Evolutionary conservation across 2,329 filamentous ascomycete genomes (phyloP), one percentile per base, ranked within the genome.

Genomic region (Scopulariopsis brevicaulis): DNA sequence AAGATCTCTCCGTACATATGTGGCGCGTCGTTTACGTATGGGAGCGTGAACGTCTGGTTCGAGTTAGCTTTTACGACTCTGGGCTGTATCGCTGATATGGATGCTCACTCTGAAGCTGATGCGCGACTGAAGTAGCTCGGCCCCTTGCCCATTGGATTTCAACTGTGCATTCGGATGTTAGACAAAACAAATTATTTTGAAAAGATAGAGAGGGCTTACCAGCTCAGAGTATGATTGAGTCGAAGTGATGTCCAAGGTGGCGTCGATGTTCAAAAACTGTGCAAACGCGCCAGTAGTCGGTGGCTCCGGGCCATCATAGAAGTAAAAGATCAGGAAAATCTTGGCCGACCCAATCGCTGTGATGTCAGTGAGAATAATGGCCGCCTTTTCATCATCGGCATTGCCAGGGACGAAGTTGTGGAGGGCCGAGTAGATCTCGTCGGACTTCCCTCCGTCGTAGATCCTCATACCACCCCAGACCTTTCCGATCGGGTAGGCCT

Each of bases 401-500:
- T 65, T 65, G 3, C 61, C 60, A 4, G 64, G 62, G 1, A 66
- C 60, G 50, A 70, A 71, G 18, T 67, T 61, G 59, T 72, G 69
- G 18, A 72, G 61, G 6, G 67, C 67, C 32, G 62, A 63, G 59
- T 66, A 68, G n/a, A 73, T 61, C 35, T 65, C 63, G 11, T 66
- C 62, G 0, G 64, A 63, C 28, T 71, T 60, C 10, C 52, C 60
- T 3, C 53, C 59, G 28, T 62, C 64, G 60, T 73, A 74, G n/a
- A 68, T 55, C 3, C 70, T 66, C 5, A 63, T 63, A 2, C 73
- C 72, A 15, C 72, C 72, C 70, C 70, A 74, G 22, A 73, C 66
- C 54, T 70, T 58, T 25, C 64, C 68, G 34, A 71, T 67, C 14
- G 67, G 65, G 59, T 66, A 58, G 1, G 68, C 64, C 57, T 66